Percentiles rank a stretch among this genome's conserved stretches.
phyloP scores from a whole-genome alignment of 2,329 filamentous ascomycete species.

The Aspergillus glaucus region DNA sequence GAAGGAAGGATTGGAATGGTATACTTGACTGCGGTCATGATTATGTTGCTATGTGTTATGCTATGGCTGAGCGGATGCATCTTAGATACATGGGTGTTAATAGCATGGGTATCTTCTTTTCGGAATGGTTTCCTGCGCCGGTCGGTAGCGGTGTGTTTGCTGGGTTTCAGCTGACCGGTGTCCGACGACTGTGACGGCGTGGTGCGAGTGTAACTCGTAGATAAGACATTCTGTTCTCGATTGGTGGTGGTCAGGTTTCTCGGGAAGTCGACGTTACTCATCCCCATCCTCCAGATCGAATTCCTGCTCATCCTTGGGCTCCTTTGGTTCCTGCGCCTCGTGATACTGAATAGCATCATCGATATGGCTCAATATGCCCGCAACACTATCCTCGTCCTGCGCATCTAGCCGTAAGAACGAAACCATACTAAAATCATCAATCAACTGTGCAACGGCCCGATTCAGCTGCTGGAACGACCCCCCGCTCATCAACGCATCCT shows the following conservation, averaged over 20 bases:
- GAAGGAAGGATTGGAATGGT: not conserved
- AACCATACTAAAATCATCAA: conserved; percentile 98
- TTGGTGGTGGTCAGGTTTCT: not conserved
- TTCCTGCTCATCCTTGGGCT: conserved; percentile 63
- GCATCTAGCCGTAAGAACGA: conserved; percentile 86
- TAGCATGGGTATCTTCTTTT: too few relatives aligned
- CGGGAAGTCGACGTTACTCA: conserved; percentile 29
- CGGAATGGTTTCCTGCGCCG: too few relatives aligned
- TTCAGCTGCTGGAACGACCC: conserved; percentile 77
- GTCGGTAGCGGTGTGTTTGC: not conserved
- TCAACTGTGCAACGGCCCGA: conserved; percentile 78
- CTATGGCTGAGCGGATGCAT: not conserved
- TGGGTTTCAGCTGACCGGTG: not conserved
- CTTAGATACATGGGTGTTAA: not conserved
- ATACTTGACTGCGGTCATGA: not conserved
- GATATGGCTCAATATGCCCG: conserved; percentile 78
- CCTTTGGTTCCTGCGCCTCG: conserved; percentile 84
- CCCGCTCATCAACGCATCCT: conserved; percentile 69
- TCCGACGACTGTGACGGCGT: not conserved
- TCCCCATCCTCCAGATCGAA: conserved; percentile 42
- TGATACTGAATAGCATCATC: conserved; percentile 92
- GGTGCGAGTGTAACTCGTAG: not conserved
- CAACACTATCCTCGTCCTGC: conserved; percentile 87
- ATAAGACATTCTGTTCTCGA: too few relatives aligned
- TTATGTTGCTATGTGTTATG: not conserved